Percentiles rank a stretch among this genome's conserved stretches.
Conservation (phyloP, 1,284 basidiomycete species). For the Sporisorium graminicola region DNA sequence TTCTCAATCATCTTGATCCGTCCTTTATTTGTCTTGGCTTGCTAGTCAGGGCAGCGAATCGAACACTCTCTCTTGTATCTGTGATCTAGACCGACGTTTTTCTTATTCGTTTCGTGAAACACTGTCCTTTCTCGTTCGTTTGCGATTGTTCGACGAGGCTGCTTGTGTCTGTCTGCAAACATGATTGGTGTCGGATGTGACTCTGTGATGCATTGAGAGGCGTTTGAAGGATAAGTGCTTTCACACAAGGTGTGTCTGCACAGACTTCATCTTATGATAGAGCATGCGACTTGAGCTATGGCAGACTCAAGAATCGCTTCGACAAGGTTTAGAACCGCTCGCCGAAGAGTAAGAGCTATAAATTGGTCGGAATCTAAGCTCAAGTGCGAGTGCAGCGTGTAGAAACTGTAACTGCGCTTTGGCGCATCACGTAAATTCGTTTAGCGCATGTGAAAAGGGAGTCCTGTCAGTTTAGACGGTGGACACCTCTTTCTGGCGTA, state of each 20-base stretch:
- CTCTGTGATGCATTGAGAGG: background rate
- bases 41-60: background rate
- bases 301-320: slow-evolving; percentile 13
- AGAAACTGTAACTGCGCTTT: too few relatives aligned
- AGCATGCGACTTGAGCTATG: background rate
- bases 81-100: slow-evolving; percentile 1
- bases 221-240: too few relatives aligned
- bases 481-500: slow-evolving; percentile 1
- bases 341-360: background rate
- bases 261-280: too few relatives aligned
- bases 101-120: background rate
- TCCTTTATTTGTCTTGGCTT: background rate
- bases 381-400: too few relatives aligned
- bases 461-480: slow-evolving; percentile 12
- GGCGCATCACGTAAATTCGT: background rate
- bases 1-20: background rate
- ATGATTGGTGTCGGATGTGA: background rate
- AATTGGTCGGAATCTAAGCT: too few relatives aligned
- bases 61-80: slow-evolving; percentile 16
- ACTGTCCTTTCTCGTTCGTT: slow-evolving; percentile 10
- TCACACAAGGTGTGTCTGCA: too few relatives aligned
- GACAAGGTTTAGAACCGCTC: background rate
- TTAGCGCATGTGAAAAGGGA: slow-evolving; percentile 19
- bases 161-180: background rate
- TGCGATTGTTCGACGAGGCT: background rate